phyloP scores from a whole-genome alignment of 352 stramenopile genomes.

The Pythium diclinum region DNA sequence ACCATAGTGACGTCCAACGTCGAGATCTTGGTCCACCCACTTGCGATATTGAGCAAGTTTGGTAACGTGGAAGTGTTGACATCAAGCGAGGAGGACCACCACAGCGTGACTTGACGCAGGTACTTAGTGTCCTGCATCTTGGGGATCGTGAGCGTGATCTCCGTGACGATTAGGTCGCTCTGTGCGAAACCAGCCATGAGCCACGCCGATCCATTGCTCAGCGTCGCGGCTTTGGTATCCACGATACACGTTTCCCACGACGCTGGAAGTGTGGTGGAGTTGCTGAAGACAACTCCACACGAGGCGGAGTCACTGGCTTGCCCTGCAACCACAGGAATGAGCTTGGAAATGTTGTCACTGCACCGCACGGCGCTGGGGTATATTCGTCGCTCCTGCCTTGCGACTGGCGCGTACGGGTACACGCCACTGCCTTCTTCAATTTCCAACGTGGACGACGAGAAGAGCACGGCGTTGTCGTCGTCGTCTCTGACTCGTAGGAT shows the following conservation, averaged over 20 bases:
- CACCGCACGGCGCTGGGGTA: constrained; percentile 33
- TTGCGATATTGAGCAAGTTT: constrained; percentile 30
- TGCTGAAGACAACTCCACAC: constrained; percentile 10
- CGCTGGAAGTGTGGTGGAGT: background rate
- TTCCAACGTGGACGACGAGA: constrained; percentile 40
- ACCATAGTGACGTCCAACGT: constrained; percentile 39
- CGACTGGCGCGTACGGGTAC: constrained; percentile 41
- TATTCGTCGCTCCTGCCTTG: constrained; percentile 29
- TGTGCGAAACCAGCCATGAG: constrained; percentile 48
- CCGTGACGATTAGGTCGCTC: constrained; percentile 34
- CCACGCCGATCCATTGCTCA: constrained; percentile 50
- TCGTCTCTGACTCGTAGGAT: constrained; percentile 50
- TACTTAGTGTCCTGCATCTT: constrained; percentile 45
- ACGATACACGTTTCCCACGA: constrained; percentile 43
- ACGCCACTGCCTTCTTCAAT: constrained; percentile 52
- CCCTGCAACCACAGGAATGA: constrained; percentile 13
- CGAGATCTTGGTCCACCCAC: constrained; percentile 41
- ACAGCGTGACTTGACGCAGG: constrained; percentile 43
- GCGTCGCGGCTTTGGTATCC: constrained; percentile 27
- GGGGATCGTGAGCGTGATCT: constrained; percentile 39
- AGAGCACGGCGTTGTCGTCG: constrained; percentile 56
- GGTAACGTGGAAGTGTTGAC: constrained; percentile 16
- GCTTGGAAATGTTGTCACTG: constrained; percentile 22
- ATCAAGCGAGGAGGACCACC: constrained; percentile 32
- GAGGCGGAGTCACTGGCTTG: background rate